These are phyloP conservation scores for Curvularia lunata DNA, from an alignment of 2,329 filamentous ascomycete genomes.

Conservation along the genomic window DNA sequence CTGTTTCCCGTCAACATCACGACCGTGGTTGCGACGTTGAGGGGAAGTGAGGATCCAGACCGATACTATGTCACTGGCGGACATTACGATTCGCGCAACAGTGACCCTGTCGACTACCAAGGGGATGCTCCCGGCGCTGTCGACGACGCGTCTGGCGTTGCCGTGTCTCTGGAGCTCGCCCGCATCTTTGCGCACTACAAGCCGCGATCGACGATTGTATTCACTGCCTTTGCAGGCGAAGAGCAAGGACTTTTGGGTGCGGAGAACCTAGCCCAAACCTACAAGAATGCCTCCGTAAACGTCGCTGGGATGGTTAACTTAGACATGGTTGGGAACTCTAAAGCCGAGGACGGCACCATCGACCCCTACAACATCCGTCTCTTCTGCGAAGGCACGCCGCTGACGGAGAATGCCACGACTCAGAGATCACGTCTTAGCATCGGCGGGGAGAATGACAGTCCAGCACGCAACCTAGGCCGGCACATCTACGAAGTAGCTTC, in stretches of 20 bases:
- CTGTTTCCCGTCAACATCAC: constrained; percentile 58
- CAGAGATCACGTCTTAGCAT: constrained; percentile 47
- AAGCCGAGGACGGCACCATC: constrained; percentile 50
- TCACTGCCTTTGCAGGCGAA: constrained; percentile 62
- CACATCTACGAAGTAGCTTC: constrained; percentile 61
- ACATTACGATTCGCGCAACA: constrained; percentile 60
- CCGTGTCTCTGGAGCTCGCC: constrained; percentile 59
- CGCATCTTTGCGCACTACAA: constrained; percentile 56
- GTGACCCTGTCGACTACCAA: constrained; percentile 57
- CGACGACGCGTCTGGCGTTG: constrained; percentile 52
- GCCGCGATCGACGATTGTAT: constrained; percentile 59
- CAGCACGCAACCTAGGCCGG: constrained; percentile 59
- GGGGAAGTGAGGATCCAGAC: constrained; percentile 55
- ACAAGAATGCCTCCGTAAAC: constrained; percentile 57
- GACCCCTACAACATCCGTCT: constrained; percentile 59
- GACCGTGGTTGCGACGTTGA: constrained; percentile 55
- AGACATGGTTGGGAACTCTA: constrained; percentile 60
- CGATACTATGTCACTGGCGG: constrained; percentile 60
- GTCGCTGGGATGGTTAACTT: constrained; percentile 63
- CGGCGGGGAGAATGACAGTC: constrained; percentile 58
- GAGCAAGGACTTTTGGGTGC: constrained; percentile 62
- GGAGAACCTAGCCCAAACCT: constrained; percentile 57
- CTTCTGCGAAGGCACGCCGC: constrained; percentile 57
- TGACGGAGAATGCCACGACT: constrained; percentile 50
- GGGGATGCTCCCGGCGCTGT: constrained; percentile 61